A percentile compares a stretch with the other conserved stretches of the same genome.
phyloP scores from a whole-genome alignment of 2,329 filamentous ascomycete genomes.

The Teratosphaeria viscida region DNA sequence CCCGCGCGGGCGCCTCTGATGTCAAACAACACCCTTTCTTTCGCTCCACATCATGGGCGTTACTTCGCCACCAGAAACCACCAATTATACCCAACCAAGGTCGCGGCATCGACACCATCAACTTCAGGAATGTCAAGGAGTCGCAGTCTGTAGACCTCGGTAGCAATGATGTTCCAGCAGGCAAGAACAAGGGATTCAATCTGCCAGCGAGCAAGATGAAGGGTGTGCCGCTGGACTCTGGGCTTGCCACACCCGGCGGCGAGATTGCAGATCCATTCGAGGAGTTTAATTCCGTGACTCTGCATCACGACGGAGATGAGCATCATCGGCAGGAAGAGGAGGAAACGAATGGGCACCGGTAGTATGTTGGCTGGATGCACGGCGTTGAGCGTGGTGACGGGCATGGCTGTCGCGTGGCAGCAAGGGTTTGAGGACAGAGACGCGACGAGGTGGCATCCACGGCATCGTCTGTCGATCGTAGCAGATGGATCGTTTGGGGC shows the following conservation, averaged over 20 bases:
- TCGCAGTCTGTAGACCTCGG: slow-evolving; percentile 84
- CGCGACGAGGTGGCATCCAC: neutral
- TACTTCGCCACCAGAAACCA: slow-evolving; percentile 95
- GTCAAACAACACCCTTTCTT: slow-evolving; percentile 97
- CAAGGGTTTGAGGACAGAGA: neutral
- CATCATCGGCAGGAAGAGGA: slow-evolving; percentile 4
- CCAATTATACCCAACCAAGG: slow-evolving; percentile 91
- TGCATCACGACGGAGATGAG: slow-evolving; percentile 88
- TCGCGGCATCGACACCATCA: slow-evolving; percentile 83
- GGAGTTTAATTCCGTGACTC: slow-evolving; percentile 95
- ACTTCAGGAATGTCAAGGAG: slow-evolving; percentile 97
- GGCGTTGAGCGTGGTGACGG: neutral
- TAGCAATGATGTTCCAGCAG: slow-evolving; percentile 1
- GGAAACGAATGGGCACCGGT: slow-evolving; percentile 13
- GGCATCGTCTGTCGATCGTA: neutral
- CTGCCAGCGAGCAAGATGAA: slow-evolving; percentile 41
- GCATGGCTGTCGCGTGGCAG: neutral
- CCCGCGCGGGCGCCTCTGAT: slow-evolving; percentile 88
- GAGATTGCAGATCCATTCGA: slow-evolving; percentile 86
- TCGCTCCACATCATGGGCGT: slow-evolving; percentile 87
- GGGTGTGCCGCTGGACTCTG: slow-evolving; percentile 78
- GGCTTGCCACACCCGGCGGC: slow-evolving; percentile 70
- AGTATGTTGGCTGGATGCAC: slow-evolving; percentile 4
- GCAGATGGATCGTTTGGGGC: neutral
- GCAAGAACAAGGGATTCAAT: slow-evolving; percentile 27